These are phyloP conservation scores for Cladobotryum mycophilum DNA, from an alignment of 2,329 filamentous ascomycete species.

Conservation along the genomic window DNA sequence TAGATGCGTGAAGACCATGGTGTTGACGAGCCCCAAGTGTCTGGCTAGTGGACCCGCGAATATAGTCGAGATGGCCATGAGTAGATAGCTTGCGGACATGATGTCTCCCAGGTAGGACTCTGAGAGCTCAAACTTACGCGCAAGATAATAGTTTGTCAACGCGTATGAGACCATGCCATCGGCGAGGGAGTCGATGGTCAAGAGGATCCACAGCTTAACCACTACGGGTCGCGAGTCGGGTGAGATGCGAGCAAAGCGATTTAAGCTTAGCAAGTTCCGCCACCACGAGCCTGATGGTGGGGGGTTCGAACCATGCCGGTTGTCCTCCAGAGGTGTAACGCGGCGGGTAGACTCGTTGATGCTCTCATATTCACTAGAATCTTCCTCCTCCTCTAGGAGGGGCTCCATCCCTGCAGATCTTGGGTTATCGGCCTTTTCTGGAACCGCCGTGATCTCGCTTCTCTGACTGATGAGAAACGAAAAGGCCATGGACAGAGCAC, in stretches of 20 bases:
- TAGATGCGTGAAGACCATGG: conserved; percentile 57
- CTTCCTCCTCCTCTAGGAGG: conserved; percentile 18
- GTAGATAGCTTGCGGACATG: conserved; percentile 46
- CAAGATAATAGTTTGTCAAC: conserved; percentile 53
- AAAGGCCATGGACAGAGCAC: conserved; percentile 42
- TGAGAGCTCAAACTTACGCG: conserved; percentile 46
- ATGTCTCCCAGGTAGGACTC: conserved; percentile 57
- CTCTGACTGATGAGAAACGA: conserved; percentile 40
- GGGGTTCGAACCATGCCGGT: no score
- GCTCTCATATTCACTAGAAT: conserved; percentile 7
- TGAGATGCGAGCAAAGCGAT: conserved; percentile 49
- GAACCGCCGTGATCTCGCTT: conserved; percentile 38
- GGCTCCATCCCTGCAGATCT: conserved; percentile 16
- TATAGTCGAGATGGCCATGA: conserved; percentile 46
- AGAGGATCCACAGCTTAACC: conserved; percentile 58
- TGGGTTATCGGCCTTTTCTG: conserved; percentile 4
- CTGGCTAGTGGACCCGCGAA: conserved; percentile 53
- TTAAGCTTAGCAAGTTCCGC: neutral
- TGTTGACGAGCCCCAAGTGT: conserved; percentile 56
- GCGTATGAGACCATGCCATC: conserved; percentile 59
- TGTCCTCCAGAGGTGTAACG: neutral
- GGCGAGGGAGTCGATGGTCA: conserved; percentile 58
- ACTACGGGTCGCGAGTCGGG: conserved; percentile 50
- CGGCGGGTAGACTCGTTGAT: neutral
- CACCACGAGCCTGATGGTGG: neutral